A percentile compares a stretch with the other conserved stretches of the same genome.
These are phyloP conservation scores for Pseudonitzschia multiseries DNA, from an alignment of 108 stramenopile genomes.

Conservation along the genomic window DNA sequence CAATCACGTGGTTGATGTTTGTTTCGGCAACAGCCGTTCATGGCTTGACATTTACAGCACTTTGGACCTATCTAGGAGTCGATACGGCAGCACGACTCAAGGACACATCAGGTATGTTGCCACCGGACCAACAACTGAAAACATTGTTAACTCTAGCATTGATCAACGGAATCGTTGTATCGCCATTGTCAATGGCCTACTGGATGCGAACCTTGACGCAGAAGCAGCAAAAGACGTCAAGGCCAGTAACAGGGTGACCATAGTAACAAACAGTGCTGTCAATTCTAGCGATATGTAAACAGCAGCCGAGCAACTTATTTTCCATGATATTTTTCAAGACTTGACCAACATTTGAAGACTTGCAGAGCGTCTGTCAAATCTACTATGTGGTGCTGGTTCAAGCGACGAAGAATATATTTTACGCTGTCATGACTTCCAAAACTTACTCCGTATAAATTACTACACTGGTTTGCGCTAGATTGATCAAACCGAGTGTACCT, in stretches of 20 bases:
- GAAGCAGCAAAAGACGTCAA: neutral
- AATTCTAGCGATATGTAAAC: too few relatives aligned
- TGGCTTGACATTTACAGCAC: slow-evolving; percentile 64
- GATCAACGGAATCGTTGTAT: slow-evolving; percentile 40
- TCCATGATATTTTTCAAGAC: too few relatives aligned
- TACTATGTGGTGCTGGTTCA: too few relatives aligned
- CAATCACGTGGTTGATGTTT: slow-evolving; percentile 40
- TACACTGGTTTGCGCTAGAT: too few relatives aligned
- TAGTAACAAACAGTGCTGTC: too few relatives aligned
- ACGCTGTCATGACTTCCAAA: too few relatives aligned
- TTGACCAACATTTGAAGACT: too few relatives aligned
- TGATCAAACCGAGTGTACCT: too few relatives aligned
- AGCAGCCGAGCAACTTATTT: too few relatives aligned
- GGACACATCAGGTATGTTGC: slow-evolving; percentile 12
- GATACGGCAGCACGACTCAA: slow-evolving; percentile 52
- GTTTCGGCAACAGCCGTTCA: slow-evolving; percentile 49
- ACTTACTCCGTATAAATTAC: too few relatives aligned
- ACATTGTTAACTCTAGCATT: slow-evolving; percentile 23
- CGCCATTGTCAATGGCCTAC: slow-evolving; percentile 46
- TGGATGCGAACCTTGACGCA: slow-evolving; percentile 37
- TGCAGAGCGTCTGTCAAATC: too few relatives aligned
- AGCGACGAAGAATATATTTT: too few relatives aligned
- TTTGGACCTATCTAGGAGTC: slow-evolving; percentile 75
- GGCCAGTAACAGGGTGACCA: neutral
- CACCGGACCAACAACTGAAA: slow-evolving; percentile 23